phyloP scores from a whole-genome alignment of 108 stramenopile species.

The Seminavis robusta region DNA sequence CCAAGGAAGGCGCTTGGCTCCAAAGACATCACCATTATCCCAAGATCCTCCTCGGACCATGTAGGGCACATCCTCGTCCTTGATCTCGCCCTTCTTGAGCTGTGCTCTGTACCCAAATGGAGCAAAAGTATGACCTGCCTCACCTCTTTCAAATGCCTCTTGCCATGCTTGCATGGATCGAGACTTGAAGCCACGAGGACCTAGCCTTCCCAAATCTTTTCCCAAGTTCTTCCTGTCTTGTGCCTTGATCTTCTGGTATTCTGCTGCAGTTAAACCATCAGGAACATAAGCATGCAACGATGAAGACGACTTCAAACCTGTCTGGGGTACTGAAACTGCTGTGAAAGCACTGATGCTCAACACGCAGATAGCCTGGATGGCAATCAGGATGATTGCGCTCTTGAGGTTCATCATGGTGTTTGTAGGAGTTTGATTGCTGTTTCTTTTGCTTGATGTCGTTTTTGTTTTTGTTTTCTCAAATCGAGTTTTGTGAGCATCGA shows the following conservation, averaged over 20 bases:
- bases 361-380: too few species aligned
- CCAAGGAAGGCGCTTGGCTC: slow-evolving; percentile 58
- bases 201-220: slow-evolving; percentile 36
- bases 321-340: too few species aligned
- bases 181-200: slow-evolving; percentile 51
- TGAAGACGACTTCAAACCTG: too few species aligned
- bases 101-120: slow-evolving; percentile 9
- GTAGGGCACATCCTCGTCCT: slow-evolving; percentile 24
- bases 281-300: slow-evolving; percentile 10
- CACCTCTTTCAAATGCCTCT: slow-evolving; percentile 46
- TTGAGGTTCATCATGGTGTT: too few species aligned
- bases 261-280: slow-evolving; percentile 7
- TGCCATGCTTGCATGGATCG: slow-evolving; percentile 59
- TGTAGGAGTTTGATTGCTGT: too few species aligned
- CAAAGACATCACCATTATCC: slow-evolving; percentile 68
- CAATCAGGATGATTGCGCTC: too few species aligned
- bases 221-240: slow-evolving; percentile 29
- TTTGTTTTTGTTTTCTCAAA: too few species aligned
- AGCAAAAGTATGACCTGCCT: slow-evolving; percentile 46
- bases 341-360: too few species aligned
- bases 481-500: too few species aligned
- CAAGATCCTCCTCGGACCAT: slow-evolving; percentile 40
- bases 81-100: slow-evolving; percentile 14
- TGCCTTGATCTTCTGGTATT: slow-evolving; percentile 13
- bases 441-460: too few species aligned